Percentiles rank a stretch among this genome's conserved stretches.
Evolutionary conservation across 1,139 yeast genomes (phyloP).

Genomic region (Saccharomyces hybrid): DNA sequence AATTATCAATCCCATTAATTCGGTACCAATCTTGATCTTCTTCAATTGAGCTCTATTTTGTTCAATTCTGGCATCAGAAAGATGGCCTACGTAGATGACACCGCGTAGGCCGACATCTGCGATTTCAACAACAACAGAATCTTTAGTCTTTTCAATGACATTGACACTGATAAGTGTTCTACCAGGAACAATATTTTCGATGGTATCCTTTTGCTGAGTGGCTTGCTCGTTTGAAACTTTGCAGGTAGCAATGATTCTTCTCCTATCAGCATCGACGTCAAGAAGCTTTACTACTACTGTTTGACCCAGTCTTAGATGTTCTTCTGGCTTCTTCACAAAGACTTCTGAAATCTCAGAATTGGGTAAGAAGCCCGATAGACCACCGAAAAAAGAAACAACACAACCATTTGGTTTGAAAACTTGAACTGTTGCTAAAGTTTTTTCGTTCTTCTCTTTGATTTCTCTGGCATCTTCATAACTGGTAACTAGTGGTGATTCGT

Average conservation of each 20-base stretch:
- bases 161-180: slow-evolving; percentile 53
- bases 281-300: slow-evolving; percentile 67
- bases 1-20: slow-evolving; percentile 53
- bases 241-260: slow-evolving; percentile 65
- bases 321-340: slow-evolving; percentile 67
- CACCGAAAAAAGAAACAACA: slow-evolving; percentile 74
- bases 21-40: slow-evolving; percentile 52
- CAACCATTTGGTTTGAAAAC: slow-evolving; percentile 72
- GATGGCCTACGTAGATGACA: slow-evolving; percentile 64
- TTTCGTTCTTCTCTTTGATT: slow-evolving; percentile 40
- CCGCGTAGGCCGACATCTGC: slow-evolving; percentile 53
- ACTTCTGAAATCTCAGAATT: slow-evolving; percentile 86
- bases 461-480: slow-evolving; percentile 44
- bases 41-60: slow-evolving; percentile 60
- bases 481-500: slow-evolving; percentile 38
- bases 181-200: slow-evolving; percentile 51
- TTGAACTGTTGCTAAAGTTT: slow-evolving; percentile 69
- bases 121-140: slow-evolving; percentile 60
- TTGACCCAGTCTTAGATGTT: slow-evolving; percentile 77
- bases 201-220: slow-evolving; percentile 41
- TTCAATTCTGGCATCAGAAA: slow-evolving; percentile 68
- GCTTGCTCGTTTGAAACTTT: slow-evolving; percentile 53
- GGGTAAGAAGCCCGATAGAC: slow-evolving; percentile 73
- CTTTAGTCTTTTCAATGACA: slow-evolving; percentile 69
- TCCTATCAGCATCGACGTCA: slow-evolving; percentile 47